These are phyloP conservation scores for Cnidoscolus chayamansa DNA, from an alignment of 441 rosid species.

Conservation along the genomic window DNA sequence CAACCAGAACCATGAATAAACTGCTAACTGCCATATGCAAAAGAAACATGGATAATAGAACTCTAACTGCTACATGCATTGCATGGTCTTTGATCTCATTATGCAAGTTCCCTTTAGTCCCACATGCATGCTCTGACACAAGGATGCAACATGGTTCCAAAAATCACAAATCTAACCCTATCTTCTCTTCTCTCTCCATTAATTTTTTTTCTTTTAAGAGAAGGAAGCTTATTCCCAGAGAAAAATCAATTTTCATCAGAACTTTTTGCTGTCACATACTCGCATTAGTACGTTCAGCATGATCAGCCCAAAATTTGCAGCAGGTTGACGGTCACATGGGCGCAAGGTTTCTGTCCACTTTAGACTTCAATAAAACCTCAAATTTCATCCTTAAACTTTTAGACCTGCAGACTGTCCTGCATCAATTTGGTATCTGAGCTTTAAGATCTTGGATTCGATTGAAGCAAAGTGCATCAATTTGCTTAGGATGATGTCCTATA, in stretches of 20 bases:
- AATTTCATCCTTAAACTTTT: no score
- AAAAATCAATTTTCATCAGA: not conserved
- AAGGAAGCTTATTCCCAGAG: not conserved
- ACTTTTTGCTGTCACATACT: not conserved
- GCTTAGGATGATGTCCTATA: no score
- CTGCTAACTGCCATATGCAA: not conserved
- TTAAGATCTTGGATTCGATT: no score
- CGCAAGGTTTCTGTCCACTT: no score
- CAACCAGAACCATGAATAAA: no score
- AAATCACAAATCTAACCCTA: not conserved
- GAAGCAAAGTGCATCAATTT: no score
- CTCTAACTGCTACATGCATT: not conserved
- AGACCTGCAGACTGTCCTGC: no score
- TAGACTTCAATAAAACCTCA: no score
- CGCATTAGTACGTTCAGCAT: not conserved
- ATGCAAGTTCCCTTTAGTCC: not conserved
- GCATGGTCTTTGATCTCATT: not conserved
- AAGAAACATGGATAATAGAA: not conserved
- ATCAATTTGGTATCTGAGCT: no score
- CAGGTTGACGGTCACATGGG: not conserved
- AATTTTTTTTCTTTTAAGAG: not conserved
- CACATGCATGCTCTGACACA: not conserved
- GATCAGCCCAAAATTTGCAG: not conserved
- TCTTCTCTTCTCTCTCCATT: not conserved
- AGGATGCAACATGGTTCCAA: not conserved